Evolutionary conservation across 345 rosid species (phyloP).

Genomic region (Zanthoxylum bungeanum): DNA sequence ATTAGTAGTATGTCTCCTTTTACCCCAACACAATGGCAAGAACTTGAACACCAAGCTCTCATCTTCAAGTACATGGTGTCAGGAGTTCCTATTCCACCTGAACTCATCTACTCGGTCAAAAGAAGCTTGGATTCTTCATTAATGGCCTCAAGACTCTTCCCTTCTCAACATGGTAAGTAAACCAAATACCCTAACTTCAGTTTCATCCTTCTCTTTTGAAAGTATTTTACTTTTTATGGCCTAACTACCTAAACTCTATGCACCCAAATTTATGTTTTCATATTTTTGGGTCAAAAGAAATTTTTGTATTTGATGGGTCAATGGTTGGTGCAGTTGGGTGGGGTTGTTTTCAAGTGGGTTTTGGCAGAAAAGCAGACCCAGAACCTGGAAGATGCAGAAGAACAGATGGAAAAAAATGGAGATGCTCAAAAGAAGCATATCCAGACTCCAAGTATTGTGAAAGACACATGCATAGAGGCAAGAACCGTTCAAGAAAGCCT

Average conservation of each 20-base stretch:
- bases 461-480: conserved; percentile 95
- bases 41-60: conserved; percentile 81
- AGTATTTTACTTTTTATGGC: neutral
- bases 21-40: conserved; percentile 76
- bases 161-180: conserved; percentile 60
- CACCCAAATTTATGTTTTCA: neutral
- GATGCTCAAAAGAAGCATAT: conserved; percentile 88
- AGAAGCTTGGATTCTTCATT: conserved; percentile 65
- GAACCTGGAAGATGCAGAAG: conserved; percentile 98
- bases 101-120: conserved; percentile 58
- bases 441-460: conserved; percentile 93
- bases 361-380: conserved; percentile 80
- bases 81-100: conserved; percentile 81
- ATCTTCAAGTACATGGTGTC: conserved; percentile 84
- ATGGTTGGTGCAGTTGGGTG: conserved; percentile 55
- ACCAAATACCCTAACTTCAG: neutral
- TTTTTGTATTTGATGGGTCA: neutral
- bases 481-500: conserved; percentile 90
- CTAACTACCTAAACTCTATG: neutral
- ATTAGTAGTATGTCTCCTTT: conserved; percentile 49
- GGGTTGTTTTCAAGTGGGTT: conserved; percentile 81
- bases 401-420: conserved; percentile 98
- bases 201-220: neutral
- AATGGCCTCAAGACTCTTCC: no score
- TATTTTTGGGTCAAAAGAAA: neutral